Conservation (phyloP, 768 basidiomycete genomes). For the Boletus tylopilopsis region DNA sequence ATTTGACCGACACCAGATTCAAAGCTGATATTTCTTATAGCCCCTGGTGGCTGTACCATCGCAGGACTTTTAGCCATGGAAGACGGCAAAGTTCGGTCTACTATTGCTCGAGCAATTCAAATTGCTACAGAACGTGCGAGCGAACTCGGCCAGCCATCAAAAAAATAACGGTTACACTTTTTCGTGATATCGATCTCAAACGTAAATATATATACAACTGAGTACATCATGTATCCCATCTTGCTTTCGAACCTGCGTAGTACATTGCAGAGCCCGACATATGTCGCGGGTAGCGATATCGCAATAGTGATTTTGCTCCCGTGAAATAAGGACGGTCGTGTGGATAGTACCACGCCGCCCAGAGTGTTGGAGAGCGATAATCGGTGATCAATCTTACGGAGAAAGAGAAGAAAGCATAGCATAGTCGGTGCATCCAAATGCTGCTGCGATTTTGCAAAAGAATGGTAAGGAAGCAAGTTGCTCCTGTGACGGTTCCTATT, state of each 20-base stretch:
- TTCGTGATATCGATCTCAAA: background rate
- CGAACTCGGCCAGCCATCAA: slow-evolving; percentile 70
- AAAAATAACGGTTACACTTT: slow-evolving; percentile 35
- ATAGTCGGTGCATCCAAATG: background rate
- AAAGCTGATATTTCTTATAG: slow-evolving; percentile 38
- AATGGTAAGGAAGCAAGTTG: background rate
- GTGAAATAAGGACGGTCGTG: slow-evolving; percentile 95
- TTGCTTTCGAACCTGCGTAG: slow-evolving; percentile 35
- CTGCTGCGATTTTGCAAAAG: background rate
- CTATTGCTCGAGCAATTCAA: slow-evolving; percentile 93
- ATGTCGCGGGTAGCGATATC: slow-evolving; percentile 32
- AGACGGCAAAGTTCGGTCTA: slow-evolving; percentile 89
- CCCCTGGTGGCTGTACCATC: slow-evolving; percentile 97
- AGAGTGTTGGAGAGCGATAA: slow-evolving; percentile 92
- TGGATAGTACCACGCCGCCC: slow-evolving; percentile 66
- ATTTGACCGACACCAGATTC: background rate
- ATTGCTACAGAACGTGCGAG: slow-evolving; percentile 88
- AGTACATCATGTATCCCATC: slow-evolving; percentile 26
- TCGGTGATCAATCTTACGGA: background rate
- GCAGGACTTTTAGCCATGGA: slow-evolving; percentile 95
- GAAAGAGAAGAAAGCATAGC: background rate
- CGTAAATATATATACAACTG: background rate
- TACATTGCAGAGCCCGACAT: slow-evolving; percentile 31
- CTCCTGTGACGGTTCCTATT: slow-evolving; percentile 6
- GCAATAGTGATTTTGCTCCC: slow-evolving; percentile 65